Percentiles rank a stretch among this genome's conserved stretches.
These are phyloP conservation scores for Xylaria sp. DNA, from an alignment of 2,329 filamentous ascomycete species.

Conservation along the genomic window DNA sequence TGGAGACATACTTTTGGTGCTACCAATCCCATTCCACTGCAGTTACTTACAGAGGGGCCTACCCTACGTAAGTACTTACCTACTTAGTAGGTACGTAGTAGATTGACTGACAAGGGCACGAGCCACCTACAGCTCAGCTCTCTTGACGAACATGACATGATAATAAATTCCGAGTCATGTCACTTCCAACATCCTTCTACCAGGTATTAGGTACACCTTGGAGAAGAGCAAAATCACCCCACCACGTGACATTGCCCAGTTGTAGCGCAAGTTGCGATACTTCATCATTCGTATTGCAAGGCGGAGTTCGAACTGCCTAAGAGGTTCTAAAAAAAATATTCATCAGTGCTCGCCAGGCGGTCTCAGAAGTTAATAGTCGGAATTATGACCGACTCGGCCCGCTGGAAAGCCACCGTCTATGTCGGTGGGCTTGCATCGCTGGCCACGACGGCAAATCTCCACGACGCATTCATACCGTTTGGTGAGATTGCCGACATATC, in stretches of 20 bases:
- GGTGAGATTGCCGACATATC: constrained; percentile 94
- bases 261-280: constrained; percentile 9
- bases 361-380: constrained; percentile 13
- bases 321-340: neutral
- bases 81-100: neutral
- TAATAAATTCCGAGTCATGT: constrained; percentile 9
- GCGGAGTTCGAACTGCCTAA: neutral
- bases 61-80: neutral
- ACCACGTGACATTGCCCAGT: constrained; percentile 28
- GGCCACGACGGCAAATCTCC: constrained; percentile 79
- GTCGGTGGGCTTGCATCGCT: constrained; percentile 87
- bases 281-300: neutral
- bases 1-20: constrained; percentile 20
- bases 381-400: constrained; percentile 81
- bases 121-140: constrained; percentile 22
- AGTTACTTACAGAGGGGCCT: neutral
- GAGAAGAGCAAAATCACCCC: constrained; percentile 3
- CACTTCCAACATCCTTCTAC: neutral
- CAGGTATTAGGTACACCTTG: neutral
- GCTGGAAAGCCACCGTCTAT: constrained; percentile 91
- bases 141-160: constrained; percentile 10
- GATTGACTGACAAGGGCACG: constrained; percentile 15
- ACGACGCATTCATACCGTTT: constrained; percentile 95
- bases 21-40: neutral
- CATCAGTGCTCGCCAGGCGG: constrained; percentile 9